Percentiles rank a stretch among this genome's conserved stretches.
Conservation (phyloP, 2,329 filamentous ascomycete genomes). For the Alternaria incomplexa region DNA sequence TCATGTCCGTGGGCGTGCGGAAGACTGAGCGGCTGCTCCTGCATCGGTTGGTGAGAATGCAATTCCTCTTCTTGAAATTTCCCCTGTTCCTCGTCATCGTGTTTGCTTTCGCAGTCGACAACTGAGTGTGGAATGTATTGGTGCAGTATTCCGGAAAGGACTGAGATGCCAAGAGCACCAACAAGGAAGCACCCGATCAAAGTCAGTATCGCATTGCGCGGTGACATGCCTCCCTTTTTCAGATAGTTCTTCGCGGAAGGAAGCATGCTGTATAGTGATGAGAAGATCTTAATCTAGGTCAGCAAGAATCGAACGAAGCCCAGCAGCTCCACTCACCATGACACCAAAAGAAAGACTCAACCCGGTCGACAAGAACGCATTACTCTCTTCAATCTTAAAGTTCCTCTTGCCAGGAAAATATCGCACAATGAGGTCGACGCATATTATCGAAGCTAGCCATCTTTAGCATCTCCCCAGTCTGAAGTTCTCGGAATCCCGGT, state of each 20-base stretch:
- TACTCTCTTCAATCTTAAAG: slow-evolving; percentile 90
- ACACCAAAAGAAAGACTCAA: slow-evolving; percentile 94
- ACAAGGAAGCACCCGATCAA: slow-evolving; percentile 73
- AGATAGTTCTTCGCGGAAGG: slow-evolving; percentile 84
- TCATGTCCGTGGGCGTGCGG: slow-evolving; percentile 16
- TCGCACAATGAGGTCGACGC: slow-evolving; percentile 78
- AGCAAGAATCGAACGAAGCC: slow-evolving; percentile 1
- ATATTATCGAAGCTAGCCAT: slow-evolving; percentile 77
- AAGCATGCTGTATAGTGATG: slow-evolving; percentile 89
- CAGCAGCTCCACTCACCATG: slow-evolving; percentile 68
- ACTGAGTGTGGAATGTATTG: slow-evolving; percentile 78
- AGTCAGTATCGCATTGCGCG: slow-evolving; percentile 70
- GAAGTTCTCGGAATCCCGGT: neutral
- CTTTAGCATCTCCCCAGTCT: slow-evolving; percentile 11
- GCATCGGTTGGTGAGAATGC: slow-evolving; percentile 26
- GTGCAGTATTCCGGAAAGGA: slow-evolving; percentile 74
- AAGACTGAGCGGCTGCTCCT: slow-evolving; percentile 25
- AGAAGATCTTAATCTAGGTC: slow-evolving; percentile 72
- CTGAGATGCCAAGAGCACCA: slow-evolving; percentile 78
- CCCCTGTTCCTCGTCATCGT: slow-evolving; percentile 61
- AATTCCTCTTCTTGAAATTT: slow-evolving; percentile 32
- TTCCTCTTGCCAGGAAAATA: slow-evolving; percentile 73
- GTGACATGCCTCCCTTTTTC: slow-evolving; percentile 68
- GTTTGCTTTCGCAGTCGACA: slow-evolving; percentile 79
- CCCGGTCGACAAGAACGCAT: slow-evolving; percentile 83